Evolutionary conservation across 2,329 filamentous ascomycete genomes (phyloP).

Genomic region (Ophiostoma novo-ulmi): DNA sequence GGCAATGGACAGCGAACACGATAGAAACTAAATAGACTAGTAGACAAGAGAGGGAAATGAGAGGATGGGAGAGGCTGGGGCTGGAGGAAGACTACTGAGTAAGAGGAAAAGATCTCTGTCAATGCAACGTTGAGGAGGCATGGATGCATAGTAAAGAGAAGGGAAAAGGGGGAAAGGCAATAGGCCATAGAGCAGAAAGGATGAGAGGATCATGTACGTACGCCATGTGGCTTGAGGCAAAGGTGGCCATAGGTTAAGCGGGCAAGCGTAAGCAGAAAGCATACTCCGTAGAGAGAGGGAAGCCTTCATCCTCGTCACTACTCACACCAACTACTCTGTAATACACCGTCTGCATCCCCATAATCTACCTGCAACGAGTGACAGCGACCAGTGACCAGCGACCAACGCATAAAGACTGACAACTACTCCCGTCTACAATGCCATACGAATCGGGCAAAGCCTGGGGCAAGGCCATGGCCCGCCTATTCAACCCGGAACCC

Average conservation of each 20-base stretch:
- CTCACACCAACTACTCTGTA: neutral
- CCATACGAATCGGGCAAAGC: constrained; percentile 67
- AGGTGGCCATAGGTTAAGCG: neutral
- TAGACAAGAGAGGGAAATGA: neutral
- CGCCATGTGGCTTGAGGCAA: neutral
- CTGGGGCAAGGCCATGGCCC: constrained; percentile 40
- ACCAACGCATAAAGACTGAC: neutral
- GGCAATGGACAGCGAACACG: neutral
- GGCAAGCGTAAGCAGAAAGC: neutral
- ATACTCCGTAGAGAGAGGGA: neutral
- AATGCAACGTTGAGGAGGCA: neutral
- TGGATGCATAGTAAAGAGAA: neutral
- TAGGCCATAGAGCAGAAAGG: too few relatives aligned
- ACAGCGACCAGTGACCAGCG: neutral
- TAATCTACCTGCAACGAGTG: neutral
- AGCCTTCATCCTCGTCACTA: neutral
- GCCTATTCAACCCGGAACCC: constrained; percentile 20
- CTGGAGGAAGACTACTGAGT: neutral
- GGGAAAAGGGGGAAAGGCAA: neutral
- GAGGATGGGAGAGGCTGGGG: neutral
- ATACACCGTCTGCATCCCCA: neutral
- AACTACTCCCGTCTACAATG: constrained; percentile 35
- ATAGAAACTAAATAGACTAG: neutral
- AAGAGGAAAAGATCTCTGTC: neutral
- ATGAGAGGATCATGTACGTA: neutral